Conservation (phyloP, 331 rosid genomes). For the Prunus yedoensis region DNA sequence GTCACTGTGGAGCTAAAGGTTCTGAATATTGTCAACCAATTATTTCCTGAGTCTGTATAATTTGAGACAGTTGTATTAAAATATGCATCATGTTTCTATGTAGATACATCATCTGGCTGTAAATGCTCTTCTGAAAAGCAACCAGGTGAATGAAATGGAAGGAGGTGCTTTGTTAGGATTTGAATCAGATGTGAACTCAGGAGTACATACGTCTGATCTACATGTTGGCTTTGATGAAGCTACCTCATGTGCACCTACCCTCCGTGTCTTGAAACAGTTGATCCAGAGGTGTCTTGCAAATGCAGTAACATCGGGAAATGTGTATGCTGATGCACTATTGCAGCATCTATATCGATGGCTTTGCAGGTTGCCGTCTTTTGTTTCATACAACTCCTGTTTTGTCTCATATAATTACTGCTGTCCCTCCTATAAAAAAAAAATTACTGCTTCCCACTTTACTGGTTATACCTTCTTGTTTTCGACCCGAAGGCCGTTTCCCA, state of each 20-base stretch:
- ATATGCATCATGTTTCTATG: conserved; percentile 6
- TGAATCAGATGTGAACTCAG: conserved; percentile 56
- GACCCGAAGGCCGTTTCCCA: neutral
- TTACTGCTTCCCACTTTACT: neutral
- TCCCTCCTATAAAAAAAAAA: neutral
- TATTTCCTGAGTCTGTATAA: conserved; percentile 12
- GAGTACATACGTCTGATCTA: conserved; percentile 46
- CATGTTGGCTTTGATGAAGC: conserved; percentile 75
- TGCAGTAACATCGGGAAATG: conserved; percentile 84
- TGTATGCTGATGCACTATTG: conserved; percentile 79
- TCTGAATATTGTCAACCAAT: conserved; percentile 10
- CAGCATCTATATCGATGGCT: conserved; percentile 96
- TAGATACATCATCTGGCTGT: conserved; percentile 90
- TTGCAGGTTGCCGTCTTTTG: conserved; percentile 70
- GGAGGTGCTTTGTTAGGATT: conserved; percentile 93
- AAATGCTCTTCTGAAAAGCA: conserved; percentile 84
- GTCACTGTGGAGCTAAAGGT: conserved; percentile 93
- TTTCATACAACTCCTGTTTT: conserved; percentile 20
- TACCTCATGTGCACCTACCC: conserved; percentile 69
- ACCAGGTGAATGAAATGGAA: conserved; percentile 94
- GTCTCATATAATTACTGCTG: conserved; percentile 27
- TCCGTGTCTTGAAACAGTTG: conserved; percentile 82
- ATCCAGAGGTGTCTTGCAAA: conserved; percentile 87
- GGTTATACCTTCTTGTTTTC: neutral
- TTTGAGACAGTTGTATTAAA: conserved; percentile 17